A percentile compares a stretch with the other conserved stretches of the same genome.
These are phyloP conservation scores for Penicillium sp. DNA, from an alignment of 2,329 filamentous ascomycete genomes.

Conservation along the genomic window DNA sequence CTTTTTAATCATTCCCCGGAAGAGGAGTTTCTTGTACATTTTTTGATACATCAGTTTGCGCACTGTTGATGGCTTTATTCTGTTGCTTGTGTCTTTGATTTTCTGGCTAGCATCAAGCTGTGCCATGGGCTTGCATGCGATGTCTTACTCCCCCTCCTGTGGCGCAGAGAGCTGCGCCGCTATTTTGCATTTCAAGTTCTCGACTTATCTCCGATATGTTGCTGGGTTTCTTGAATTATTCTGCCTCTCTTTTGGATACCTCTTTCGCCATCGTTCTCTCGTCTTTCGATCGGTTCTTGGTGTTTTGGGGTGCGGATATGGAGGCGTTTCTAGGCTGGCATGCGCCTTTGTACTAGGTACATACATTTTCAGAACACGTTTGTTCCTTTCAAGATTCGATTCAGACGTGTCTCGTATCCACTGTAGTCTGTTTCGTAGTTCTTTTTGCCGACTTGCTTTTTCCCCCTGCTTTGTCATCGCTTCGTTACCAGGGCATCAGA, in stretches of 20 bases:
- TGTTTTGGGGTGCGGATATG: conserved; percentile 6
- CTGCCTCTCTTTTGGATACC: background rate
- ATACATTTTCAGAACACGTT: conserved; percentile 2
- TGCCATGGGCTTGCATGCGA: background rate
- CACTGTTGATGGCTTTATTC: conserved; percentile 8
- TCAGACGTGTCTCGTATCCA: background rate
- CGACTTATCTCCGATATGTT: background rate
- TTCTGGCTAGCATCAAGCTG: background rate
- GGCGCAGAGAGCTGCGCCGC: background rate
- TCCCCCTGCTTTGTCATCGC: conserved; percentile 1
- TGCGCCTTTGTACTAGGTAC: conserved; percentile 1
- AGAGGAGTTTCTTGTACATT: conserved; percentile 31
- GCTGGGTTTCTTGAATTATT: background rate
- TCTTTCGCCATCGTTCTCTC: background rate
- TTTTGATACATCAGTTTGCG: conserved; percentile 28
- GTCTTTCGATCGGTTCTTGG: background rate
- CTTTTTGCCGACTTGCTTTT: background rate
- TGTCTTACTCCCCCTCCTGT: background rate
- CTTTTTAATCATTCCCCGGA: conserved; percentile 21
- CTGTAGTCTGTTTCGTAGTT: background rate
- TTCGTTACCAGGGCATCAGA: conserved; percentile 1
- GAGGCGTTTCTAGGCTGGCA: conserved; percentile 2
- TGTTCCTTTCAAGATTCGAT: background rate
- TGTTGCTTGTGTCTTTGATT: background rate
- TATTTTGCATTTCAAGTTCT: background rate